Evolutionary conservation across 768 basidiomycete species (phyloP).

Genomic region (Pluteus cervinus): DNA sequence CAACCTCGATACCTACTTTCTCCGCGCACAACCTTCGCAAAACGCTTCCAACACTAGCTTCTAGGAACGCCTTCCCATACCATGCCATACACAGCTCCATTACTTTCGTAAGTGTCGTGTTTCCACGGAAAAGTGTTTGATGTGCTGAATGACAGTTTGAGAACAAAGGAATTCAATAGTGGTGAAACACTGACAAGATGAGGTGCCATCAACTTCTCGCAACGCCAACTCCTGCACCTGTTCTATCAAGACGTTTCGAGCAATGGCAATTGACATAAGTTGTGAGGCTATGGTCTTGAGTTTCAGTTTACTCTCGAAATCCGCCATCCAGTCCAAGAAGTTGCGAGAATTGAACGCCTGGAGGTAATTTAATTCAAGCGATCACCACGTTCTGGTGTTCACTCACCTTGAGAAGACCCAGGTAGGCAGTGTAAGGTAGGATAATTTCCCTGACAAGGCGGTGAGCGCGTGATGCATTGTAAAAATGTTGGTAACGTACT

Average conservation of each 20-base stretch:
- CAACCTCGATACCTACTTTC: slow-evolving; percentile 76
- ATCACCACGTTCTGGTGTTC: background rate
- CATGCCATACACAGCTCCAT: slow-evolving; percentile 78
- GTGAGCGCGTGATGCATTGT: background rate
- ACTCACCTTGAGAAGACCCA: slow-evolving; percentile 50
- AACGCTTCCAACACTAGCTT: slow-evolving; percentile 67
- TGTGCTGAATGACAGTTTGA: slow-evolving; percentile 43
- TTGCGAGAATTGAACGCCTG: slow-evolving; percentile 56
- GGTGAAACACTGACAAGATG: slow-evolving; percentile 44
- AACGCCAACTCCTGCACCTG: slow-evolving; percentile 67
- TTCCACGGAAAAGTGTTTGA: slow-evolving; percentile 69
- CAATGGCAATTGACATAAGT: slow-evolving; percentile 64
- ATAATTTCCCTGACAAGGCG: slow-evolving; percentile 61
- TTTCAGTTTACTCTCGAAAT: slow-evolving; percentile 61
- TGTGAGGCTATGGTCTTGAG: slow-evolving; percentile 57
- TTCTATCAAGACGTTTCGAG: slow-evolving; percentile 56
- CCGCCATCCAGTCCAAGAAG: slow-evolving; percentile 68
- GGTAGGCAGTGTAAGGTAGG: slow-evolving; percentile 61
- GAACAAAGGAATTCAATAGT: slow-evolving; percentile 2
- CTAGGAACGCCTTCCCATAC: slow-evolving; percentile 77
- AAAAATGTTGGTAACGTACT: slow-evolving; percentile 45
- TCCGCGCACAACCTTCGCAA: slow-evolving; percentile 69
- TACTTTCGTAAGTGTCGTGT: slow-evolving; percentile 63
- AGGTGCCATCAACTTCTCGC: slow-evolving; percentile 64
- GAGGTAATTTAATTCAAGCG: slow-evolving; percentile 8